These are phyloP conservation scores for Aspergillus fischeri DNA, from an alignment of 2,329 filamentous ascomycete genomes.

Conservation along the genomic window DNA sequence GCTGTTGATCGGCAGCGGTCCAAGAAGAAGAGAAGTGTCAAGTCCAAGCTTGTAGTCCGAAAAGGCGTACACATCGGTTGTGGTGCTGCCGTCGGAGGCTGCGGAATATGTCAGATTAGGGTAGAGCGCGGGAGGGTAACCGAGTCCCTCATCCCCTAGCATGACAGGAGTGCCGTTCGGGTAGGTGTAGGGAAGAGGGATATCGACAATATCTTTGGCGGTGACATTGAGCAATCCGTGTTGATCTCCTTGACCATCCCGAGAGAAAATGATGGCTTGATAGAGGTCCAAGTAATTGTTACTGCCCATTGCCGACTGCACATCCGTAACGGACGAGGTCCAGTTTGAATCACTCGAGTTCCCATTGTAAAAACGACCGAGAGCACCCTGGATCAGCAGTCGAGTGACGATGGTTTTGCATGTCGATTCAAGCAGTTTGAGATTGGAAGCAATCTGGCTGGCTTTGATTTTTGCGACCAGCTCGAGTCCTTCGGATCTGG, in stretches of 20 bases:
- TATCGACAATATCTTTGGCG: conserved; percentile 40
- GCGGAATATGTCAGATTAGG: conserved; percentile 68
- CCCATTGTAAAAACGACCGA: conserved; percentile 47
- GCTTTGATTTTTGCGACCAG: conserved; percentile 85
- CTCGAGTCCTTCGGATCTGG: conserved; percentile 58
- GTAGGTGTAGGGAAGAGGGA: conserved; percentile 56
- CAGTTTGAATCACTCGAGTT: conserved; percentile 60
- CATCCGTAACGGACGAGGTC: conserved; percentile 57
- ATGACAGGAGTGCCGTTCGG: conserved; percentile 56
- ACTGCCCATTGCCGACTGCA: conserved; percentile 63
- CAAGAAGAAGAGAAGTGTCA: conserved; percentile 64
- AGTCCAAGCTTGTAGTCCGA: conserved; percentile 41
- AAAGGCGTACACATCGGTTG: conserved; percentile 33
- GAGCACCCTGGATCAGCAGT: conserved; percentile 50
- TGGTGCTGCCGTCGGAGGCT: conserved; percentile 23
- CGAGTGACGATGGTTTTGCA: conserved; percentile 67
- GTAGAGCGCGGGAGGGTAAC: conserved; percentile 69
- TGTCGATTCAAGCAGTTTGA: conserved; percentile 73
- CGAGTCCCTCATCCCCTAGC: conserved; percentile 60
- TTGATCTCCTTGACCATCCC: conserved; percentile 57
- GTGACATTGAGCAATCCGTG: conserved; percentile 64
- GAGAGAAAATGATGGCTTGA: conserved; percentile 70
- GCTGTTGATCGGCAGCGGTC: conserved; percentile 68
- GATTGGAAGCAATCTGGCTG: conserved; percentile 71
- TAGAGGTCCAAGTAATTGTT: conserved; percentile 55